Base-by-base conservation (phyloP, 2,329 filamentous ascomycete species). In the Colletotrichum magnum region DNA sequence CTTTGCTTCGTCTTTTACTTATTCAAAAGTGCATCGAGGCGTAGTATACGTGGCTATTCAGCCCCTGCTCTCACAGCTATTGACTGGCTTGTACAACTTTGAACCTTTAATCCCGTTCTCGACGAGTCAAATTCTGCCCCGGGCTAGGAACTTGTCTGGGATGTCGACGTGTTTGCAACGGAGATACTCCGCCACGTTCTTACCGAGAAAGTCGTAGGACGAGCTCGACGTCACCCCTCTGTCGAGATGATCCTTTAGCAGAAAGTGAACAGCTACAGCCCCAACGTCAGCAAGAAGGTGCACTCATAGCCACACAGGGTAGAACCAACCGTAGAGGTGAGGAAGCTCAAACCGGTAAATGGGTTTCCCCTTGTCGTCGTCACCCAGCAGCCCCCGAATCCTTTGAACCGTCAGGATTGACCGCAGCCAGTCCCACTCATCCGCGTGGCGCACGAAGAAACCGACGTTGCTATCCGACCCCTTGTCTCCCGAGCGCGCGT, bases 311-410 rank as follows among this genome's bases (percentile, higher is more conserved):
- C 18, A 24, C 18, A 5, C 6, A 13, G 12, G 24, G n/a, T 6
- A 26, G n/a, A 5, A 59, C 70, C 56, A 5, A 71, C 63, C 66
- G 47, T 51, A 47, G 6, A 62, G 59, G 26, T 65, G 57, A 6
- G 83, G 79, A 26, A 86, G 75, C 74, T 86, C 84, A 36, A 84
- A 83, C 0, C 84, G 77, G 56, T 85, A 84, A 47, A 86, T 78
- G 24, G 77, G 74, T 60, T 79, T 74, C 1, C 74, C 74, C 28
- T 75, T 75, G 64, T 81, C 77, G 73, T 83, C 80, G 32, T 80
- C 77, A 1, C 78, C 81, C 41, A 83, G 74, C 3, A 83, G 66
- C 28, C 76, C 75, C 28, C 79, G 76, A 51, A 87, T 70, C 16
- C 77, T 81, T 1, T 76, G 74, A 9, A 76, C 74, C 0, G 79